Evolutionary conservation across 257 asterid genomes (phyloP).

Genomic region (Lithospermum erythrorhizon): DNA sequence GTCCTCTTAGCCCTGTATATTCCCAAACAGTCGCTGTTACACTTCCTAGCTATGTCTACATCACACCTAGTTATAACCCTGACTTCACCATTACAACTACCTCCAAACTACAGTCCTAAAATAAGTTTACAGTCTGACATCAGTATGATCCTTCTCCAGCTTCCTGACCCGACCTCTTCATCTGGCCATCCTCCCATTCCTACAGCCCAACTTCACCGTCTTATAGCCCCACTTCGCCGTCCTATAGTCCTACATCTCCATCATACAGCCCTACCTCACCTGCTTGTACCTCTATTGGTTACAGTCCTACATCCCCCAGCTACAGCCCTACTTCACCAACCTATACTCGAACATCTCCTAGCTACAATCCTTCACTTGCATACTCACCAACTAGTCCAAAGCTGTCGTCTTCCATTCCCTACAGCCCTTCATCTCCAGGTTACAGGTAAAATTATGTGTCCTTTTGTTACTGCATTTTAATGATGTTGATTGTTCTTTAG

Average conservation of each 20-base stretch:
- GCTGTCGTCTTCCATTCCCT: constrained; percentile 80
- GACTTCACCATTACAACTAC: constrained; percentile 64
- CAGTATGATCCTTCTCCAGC: too few relatives aligned
- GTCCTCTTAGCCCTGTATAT: constrained; percentile 67
- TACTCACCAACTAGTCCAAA: constrained; percentile 92
- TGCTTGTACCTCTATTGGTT: constrained; percentile 38
- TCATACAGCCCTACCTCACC: constrained; percentile 79
- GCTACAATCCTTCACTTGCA: constrained; percentile 85
- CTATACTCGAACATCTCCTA: too few relatives aligned
- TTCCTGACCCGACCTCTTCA: constrained; percentile 33
- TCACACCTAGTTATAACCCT: constrained; percentile 52
- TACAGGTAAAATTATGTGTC: constrained; percentile 49
- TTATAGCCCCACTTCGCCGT: constrained; percentile 76
- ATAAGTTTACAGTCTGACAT: constrained; percentile 78
- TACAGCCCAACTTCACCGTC: constrained; percentile 88
- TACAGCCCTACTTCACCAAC: too few relatives aligned
- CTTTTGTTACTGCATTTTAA: not conserved
- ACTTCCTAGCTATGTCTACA: constrained; percentile 40
- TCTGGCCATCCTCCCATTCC: constrained; percentile 56
- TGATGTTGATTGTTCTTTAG: not conserved
- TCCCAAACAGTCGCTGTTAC: constrained; percentile 87
- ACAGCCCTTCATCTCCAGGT: constrained; percentile 92
- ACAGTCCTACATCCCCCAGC: constrained; percentile 74
- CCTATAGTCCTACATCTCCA: constrained; percentile 72
- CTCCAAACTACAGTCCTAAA: constrained; percentile 78